Evolutionary conservation across 78 protist genomes (phyloP), one percentile per base, ranked within the genome.

Genomic region (Trichosphaerium sp.): DNA sequence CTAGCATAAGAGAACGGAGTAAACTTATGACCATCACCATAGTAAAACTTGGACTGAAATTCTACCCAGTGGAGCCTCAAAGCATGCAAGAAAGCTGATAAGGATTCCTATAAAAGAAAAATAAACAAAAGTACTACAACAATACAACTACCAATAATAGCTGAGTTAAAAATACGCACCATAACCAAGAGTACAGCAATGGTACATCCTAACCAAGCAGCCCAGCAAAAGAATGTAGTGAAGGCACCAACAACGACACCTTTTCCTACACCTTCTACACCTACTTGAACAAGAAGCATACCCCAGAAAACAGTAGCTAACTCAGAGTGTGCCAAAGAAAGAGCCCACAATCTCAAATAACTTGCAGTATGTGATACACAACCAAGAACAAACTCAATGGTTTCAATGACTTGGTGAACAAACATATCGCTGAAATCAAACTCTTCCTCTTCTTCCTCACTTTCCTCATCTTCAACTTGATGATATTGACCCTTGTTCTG

Each of bases 51-150:
- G 78, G 51, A 82, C 71, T 83, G 81, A 62, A 88, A 90, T 75
- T 96, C 99, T 49, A 89, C 94, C 99, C 99, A 96, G 69, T 95
- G 99, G 28, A 97, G 87, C 47, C 99, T 90, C 32, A 97, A 90
- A 0, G 97, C 93, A 71, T 97, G 99, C 56, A 97, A 76, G 80
- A 97, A 93, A 35, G 98, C 97, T 5, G 94, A 90, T 56, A 95
- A 71, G 59, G 86, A 59, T 67, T 97, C 99, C n/a, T n/a, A n/a
- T n/a, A n/a, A n/a, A n/a, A n/a, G n/a, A n/a, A n/a, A n/a, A n/a
- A n/a, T n/a, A n/a, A n/a, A n/a, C n/a, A n/a, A n/a, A n/a, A n/a
- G n/a, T n/a, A n/a, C n/a, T n/a, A n/a, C n/a, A n/a, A n/a, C n/a
- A n/a, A n/a, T n/a, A n/a, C n/a, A n/a, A n/a, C n/a, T n/a, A n/a